Base-by-base conservation (phyloP, 2,329 filamentous ascomycete species). In the Colletotrichum sp. region DNA sequence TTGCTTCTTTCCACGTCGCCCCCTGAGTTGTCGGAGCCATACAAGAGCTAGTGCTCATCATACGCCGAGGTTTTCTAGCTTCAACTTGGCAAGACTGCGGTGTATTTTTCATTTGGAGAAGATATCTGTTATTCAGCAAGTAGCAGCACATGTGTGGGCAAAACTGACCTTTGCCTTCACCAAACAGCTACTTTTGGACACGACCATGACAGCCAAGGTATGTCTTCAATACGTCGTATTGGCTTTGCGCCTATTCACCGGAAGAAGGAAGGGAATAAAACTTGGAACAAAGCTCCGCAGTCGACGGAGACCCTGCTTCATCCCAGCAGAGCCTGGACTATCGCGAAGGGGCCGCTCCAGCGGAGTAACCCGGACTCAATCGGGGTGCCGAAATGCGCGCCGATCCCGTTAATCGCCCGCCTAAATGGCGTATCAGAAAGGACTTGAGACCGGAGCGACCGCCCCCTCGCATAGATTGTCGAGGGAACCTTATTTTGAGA, bases 201-300 rank as follows among this genome's bases (percentile, higher is more conserved):
- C 11, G n/a, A 22, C 1, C 44, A 4, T 49, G 19, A 2, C n/a
- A n/a, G 19, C 1, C 8, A 49, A 6, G 44, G 9, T 13, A 5
- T 0, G 2, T n/a, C 4, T 49, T 7, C 5, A 3, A 22, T 13
- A 22, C 11, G n/a, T 22, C 11, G 44, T 22, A 13, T 4, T n/a
- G 19, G 5, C 1, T 0, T 2, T 44, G 39, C 39, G 19, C 44
- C 44, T 49, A 3, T 2, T 49, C 2, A 0, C n/a, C 3, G 3
- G 9, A 0, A 49, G 5, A 49, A 19, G 19, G 11, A 22, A n/a
- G 19, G 19, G 11, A 22, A 22, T 22, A 49, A 6, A 22, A 1
- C 44, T 22, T 22, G 44, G 44, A 52, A 52, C 11, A 22, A 52
- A 6, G 3, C 11, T 22, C n/a, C 3, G 4, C 11, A 13, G 6